Evolutionary conservation across 306 rosid species (phyloP).

Genomic region (Cicer pinnatifidum): DNA sequence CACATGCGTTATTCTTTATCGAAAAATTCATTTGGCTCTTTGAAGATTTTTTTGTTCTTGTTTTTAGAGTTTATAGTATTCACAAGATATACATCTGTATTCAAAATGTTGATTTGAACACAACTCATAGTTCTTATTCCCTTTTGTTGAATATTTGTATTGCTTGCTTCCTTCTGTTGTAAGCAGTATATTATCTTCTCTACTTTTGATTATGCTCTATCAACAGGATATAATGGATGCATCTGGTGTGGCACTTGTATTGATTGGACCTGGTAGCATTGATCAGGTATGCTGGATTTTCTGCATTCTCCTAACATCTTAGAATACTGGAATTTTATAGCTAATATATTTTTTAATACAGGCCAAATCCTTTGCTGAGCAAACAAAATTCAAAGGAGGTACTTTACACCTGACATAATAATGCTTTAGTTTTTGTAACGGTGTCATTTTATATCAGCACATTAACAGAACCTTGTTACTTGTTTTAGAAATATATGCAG

Average conservation of each 20-base stretch:
- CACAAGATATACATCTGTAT: constrained; percentile 9
- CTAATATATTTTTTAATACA: constrained; percentile 45
- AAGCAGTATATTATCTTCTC: constrained; percentile 10
- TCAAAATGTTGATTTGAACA: constrained; percentile 15
- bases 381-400: constrained; percentile 94
- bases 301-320: background rate
- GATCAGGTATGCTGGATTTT: constrained; percentile 57
- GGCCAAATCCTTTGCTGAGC: constrained; percentile 78
- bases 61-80: background rate
- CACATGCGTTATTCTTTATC: background rate
- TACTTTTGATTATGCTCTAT: constrained; percentile 27
- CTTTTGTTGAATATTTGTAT: constrained; percentile 1
- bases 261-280: constrained; percentile 92
- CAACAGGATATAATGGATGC: constrained; percentile 81
- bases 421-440: constrained; percentile 25
- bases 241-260: constrained; percentile 81
- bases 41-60: constrained; percentile 31
- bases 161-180: constrained; percentile 35
- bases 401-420: constrained; percentile 36
- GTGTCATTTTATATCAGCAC: constrained; percentile 35
- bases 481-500: constrained; percentile 85
- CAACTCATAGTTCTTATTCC: background rate
- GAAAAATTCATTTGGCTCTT: constrained; percentile 19
- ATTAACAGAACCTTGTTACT: constrained; percentile 41
- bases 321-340: constrained; percentile 10